phyloP scores from a whole-genome alignment of 31 red algal species.

The Endocladia muricata region DNA sequence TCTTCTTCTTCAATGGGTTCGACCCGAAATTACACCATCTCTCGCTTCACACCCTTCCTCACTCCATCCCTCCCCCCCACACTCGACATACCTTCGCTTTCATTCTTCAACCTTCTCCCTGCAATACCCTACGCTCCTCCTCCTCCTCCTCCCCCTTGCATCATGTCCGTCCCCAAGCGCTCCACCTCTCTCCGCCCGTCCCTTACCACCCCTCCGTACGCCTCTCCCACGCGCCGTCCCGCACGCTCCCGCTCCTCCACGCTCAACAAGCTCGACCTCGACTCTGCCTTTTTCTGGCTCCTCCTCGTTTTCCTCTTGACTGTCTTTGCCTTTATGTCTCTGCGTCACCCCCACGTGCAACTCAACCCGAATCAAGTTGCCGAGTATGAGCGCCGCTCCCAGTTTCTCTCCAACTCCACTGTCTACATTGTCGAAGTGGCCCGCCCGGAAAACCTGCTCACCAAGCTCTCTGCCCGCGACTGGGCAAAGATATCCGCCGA shows the following conservation, averaged over 20 bases:
- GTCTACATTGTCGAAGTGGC: slow-evolving; percentile 80
- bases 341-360: slow-evolving; percentile 48
- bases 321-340: slow-evolving; percentile 60
- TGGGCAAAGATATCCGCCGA: slow-evolving; percentile 54
- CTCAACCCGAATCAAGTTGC: slow-evolving; percentile 61
- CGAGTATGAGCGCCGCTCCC: slow-evolving; percentile 77
- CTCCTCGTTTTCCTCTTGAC: slow-evolving; percentile 68
- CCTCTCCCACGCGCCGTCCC: neutral
- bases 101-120: no score
- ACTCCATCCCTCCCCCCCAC: no score
- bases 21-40: no score
- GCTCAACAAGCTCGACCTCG: slow-evolving; percentile 49
- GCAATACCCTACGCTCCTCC: no score
- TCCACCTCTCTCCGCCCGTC: neutral
- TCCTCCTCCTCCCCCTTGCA: no score
- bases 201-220: neutral
- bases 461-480: slow-evolving; percentile 38
- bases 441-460: slow-evolving; percentile 55
- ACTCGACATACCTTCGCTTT: no score
- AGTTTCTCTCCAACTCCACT: slow-evolving; percentile 72
- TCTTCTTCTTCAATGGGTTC: no score
- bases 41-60: no score
- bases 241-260: neutral
- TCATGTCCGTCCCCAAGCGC: neutral
- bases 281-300: slow-evolving; percentile 79